Base-by-base conservation (phyloP, 164 flowering plant genomes). In the Dillenia turbinata region DNA sequence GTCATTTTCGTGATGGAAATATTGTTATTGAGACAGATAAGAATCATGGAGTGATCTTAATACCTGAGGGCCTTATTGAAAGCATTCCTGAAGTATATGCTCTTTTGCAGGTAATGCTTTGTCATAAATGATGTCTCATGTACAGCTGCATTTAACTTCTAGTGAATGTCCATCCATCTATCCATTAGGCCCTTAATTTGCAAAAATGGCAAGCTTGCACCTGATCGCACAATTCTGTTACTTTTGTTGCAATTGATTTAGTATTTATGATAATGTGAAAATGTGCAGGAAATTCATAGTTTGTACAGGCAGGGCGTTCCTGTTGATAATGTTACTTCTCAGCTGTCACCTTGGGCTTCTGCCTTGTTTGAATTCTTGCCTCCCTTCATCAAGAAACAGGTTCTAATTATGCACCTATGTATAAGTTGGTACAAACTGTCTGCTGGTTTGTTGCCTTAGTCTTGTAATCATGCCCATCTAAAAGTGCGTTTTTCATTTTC, bases 11-110 rank as follows among this genome's bases (percentile, higher is more conserved):
- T 59, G 5, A 16, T 48, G 43, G 55, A 67, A 43, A 11, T 33
- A 7, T 12, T 59, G 17, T 49, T 53, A 62, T 45, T 58, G 54
- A 13, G 56, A 44, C 86, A 94, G 99, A 91, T 56, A 94, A 91
- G 77, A 56, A 91, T 75, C 99, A 94, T 73, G 99, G 99, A 12
- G 99, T 94, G 59, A 81, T 94, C 76, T 75, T 94, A 33, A 64
- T 94, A 54, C 99, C 99, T 2, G 99, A 94, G 77, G 99, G 99
- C 47, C 89, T 94, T 10, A 89, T 94, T 50, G 99, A 91, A 75
- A 94, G 87, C 73, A 94, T 94, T 73, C 99, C 99, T 66, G 99
- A 94, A 81, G 83, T 94, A 16, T 88, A 91, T 83, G 93, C 99
- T 66, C 81, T 94, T 48, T 73, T 94, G 73, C 90, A 91, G 98